Conservation (phyloP, 1,139 yeast species). For the Candida sp. region DNA sequence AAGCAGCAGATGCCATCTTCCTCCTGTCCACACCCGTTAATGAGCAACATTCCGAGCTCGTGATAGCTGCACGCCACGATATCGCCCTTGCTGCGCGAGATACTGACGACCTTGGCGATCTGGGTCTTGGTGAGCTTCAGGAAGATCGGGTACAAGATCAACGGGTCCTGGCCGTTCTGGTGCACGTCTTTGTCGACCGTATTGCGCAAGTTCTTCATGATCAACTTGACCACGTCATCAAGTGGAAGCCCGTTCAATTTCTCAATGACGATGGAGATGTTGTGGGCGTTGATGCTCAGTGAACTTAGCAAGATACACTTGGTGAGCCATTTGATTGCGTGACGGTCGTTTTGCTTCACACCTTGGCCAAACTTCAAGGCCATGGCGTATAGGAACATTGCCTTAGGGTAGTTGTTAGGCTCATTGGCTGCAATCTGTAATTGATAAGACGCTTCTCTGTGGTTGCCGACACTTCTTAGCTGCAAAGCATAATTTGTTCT, state of each 20-base stretch:
- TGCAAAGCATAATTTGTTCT: conserved; percentile 57
- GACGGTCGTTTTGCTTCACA: conserved; percentile 58
- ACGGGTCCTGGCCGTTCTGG: conserved; percentile 34
- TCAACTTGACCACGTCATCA: conserved; percentile 34
- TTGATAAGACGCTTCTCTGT: conserved; percentile 73
- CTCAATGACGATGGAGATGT: conserved; percentile 16
- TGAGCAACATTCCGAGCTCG: conserved; percentile 66
- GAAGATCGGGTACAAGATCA: conserved; percentile 27
- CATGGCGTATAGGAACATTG: conserved; percentile 74
- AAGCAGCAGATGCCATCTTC: conserved; percentile 65
- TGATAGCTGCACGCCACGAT: conserved; percentile 36
- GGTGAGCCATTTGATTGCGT: conserved; percentile 66
- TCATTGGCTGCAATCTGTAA: conserved; percentile 62
- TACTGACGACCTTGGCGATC: conserved; percentile 28
- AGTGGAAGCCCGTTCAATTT: conserved; percentile 32
- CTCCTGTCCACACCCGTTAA: conserved; percentile 63
- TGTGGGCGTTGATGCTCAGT: conserved; percentile 6
- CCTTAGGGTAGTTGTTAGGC: conserved; percentile 61
- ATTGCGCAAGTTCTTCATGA: conserved; percentile 25
- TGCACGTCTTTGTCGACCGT: conserved; percentile 17
- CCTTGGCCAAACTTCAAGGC: conserved; percentile 78
- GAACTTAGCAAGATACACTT: conserved; percentile 31
- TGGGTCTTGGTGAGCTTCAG: conserved; percentile 28
- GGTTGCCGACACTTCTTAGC: conserved; percentile 60
- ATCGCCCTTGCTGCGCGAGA: conserved; percentile 32